phyloP scores from a whole-genome alignment of 2,329 filamentous ascomycete genomes.

The Seiridium cupressi region DNA sequence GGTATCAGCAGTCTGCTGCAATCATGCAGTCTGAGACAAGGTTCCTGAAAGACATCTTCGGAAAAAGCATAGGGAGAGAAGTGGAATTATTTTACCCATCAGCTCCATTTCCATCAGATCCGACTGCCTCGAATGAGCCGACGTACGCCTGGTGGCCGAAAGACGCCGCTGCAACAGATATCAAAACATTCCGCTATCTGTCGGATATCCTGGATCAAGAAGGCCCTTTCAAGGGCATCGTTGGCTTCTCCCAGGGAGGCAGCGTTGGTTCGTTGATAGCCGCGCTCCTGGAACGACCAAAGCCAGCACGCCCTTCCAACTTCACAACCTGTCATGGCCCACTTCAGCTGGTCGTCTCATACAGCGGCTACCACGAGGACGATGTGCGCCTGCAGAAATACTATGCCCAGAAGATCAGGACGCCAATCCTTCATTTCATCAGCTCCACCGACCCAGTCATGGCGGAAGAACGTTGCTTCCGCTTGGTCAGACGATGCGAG shows the following conservation, averaged over 20 bases:
- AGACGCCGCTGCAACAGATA: slow-evolving; percentile 5
- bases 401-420: slow-evolving; percentile 12
- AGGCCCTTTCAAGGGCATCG: slow-evolving; percentile 13
- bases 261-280: slow-evolving; percentile 13
- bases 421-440: slow-evolving; percentile 13
- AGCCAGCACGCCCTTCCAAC: slow-evolving; percentile 9
- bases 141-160: slow-evolving; percentile 13
- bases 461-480: slow-evolving; percentile 14
- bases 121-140: slow-evolving; percentile 9
- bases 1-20: slow-evolving; percentile 14
- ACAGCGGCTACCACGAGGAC: slow-evolving; percentile 14
- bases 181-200: slow-evolving; percentile 12
- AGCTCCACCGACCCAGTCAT: slow-evolving; percentile 13
- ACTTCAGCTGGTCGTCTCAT: slow-evolving; percentile 8
- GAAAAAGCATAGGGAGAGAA: slow-evolving; percentile 6
- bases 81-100: neutral
- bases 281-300: slow-evolving; percentile 11
- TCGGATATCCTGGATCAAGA: slow-evolving; percentile 11
- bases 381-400: slow-evolving; percentile 12
- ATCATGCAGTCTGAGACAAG: slow-evolving; percentile 14
- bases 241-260: slow-evolving; percentile 14
- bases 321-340: slow-evolving; percentile 11
- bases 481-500: slow-evolving; percentile 11
- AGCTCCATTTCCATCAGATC: slow-evolving; percentile 10
- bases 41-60: slow-evolving; percentile 11